Base-by-base conservation (phyloP, 1,284 basidiomycete species). In the Microbotryum scabiosae region DNA sequence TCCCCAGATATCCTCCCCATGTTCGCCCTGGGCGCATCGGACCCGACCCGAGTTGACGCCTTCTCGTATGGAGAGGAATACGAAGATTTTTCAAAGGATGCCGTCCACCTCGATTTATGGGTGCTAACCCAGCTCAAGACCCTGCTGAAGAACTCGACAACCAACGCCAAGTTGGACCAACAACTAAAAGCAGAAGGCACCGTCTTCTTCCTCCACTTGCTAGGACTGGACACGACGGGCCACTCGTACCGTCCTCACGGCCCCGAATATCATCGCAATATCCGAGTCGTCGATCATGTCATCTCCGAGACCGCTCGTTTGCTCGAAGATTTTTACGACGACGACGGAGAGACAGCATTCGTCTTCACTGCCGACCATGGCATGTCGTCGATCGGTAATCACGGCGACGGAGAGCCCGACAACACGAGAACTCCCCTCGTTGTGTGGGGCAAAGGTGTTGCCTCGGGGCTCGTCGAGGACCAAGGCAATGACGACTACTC, bases 291-390 rank as follows among this genome's bases (percentile, higher is more conserved):
- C 1, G 90, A 93, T 69, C 73, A 77, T 51, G 85, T 93, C 62
- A 86, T 88, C n/a, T 77, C 78, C 32, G 78, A 84, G 60, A 83
- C 85, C 0, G 86, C 90, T 68, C 69, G 75, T 45, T 76, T 88
- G 14, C 75, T 92, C 41, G 73, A 76, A 1, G 78, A 82, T 4
- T 90, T 86, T 70, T 92, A 85, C 70, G 74, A 75, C 46, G 84
- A 86, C 60, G 76, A 83, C 26, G 71, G 73, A 30, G 81, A 84
- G 56, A 92, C 90, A 0, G 84, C 83, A 46, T 93, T 82, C 70
- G 75, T 93, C 47, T 91, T 93, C 72, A 91, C 88, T 4, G 87
- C 90, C 0, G 90, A 93, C 73, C 90, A 93, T 72, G 90, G 90
- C 6, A 93, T 93, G 90, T 88, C 86, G 49, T 49, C 9, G 49